Evolutionary conservation across 2,329 filamentous ascomycete species (phyloP).

Genomic region (Fusarium piperis): DNA sequence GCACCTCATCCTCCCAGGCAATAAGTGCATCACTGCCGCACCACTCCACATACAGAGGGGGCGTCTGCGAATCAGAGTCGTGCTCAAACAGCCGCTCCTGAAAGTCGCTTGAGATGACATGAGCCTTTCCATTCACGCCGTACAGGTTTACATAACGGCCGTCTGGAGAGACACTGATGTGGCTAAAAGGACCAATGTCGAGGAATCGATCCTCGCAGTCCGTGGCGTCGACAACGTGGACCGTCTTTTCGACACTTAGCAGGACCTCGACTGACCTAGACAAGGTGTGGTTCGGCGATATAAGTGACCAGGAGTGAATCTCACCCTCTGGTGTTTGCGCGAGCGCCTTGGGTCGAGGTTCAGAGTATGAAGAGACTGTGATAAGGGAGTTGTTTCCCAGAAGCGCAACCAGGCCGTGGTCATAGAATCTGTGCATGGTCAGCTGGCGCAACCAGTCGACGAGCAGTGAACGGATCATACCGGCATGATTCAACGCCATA

Average conservation of each 20-base stretch:
- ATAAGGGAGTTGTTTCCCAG: slow-evolving; percentile 88
- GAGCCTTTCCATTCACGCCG: slow-evolving; percentile 83
- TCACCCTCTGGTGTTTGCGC: slow-evolving; percentile 79
- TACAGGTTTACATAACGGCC: slow-evolving; percentile 90
- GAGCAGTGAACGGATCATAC: slow-evolving; percentile 39
- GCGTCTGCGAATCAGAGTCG: slow-evolving; percentile 84
- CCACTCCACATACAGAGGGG: slow-evolving; percentile 91
- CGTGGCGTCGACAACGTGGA: slow-evolving; percentile 86
- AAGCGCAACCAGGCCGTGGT: slow-evolving; percentile 90
- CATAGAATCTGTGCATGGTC: slow-evolving; percentile 72
- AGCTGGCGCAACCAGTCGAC: slow-evolving; percentile 1
- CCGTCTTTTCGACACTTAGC: slow-evolving; percentile 82
- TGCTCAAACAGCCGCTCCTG: slow-evolving; percentile 93
- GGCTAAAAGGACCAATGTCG: slow-evolving; percentile 90
- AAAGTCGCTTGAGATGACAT: slow-evolving; percentile 95
- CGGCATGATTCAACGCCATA: slow-evolving; percentile 87
- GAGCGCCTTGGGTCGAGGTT: slow-evolving; percentile 86
- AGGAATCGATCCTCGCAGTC: slow-evolving; percentile 92
- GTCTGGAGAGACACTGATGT: slow-evolving; percentile 91
- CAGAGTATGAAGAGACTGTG: slow-evolving; percentile 87
- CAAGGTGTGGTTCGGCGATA: slow-evolving; percentile 87
- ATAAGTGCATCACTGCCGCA: slow-evolving; percentile 95
- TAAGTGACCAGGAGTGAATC: slow-evolving; percentile 88
- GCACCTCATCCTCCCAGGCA: slow-evolving; percentile 97
- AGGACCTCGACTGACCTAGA: slow-evolving; percentile 94